These are phyloP conservation scores for Pholiota adiposa DNA, from an alignment of 1,284 basidiomycete genomes.

Conservation along the genomic window DNA sequence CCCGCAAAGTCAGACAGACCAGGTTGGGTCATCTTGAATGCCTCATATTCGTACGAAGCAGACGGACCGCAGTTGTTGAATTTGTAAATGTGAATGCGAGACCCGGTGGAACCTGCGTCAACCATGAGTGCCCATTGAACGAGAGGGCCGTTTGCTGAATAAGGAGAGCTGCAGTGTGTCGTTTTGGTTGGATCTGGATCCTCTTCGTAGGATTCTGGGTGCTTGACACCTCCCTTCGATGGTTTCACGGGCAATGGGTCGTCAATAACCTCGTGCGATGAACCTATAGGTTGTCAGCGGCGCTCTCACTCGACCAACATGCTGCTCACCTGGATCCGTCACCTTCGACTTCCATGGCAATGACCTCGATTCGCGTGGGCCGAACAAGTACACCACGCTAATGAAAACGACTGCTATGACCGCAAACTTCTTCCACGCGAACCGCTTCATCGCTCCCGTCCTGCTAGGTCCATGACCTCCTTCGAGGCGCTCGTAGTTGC, in stretches of 20 bases:
- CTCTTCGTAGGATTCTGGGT: conserved; percentile 56
- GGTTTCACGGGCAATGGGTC: conserved; percentile 10
- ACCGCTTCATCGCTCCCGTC: conserved; percentile 24
- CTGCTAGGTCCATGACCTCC: conserved; percentile 51
- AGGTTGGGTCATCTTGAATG: conserved; percentile 84
- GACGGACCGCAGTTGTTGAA: conserved; percentile 89
- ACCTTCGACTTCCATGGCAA: conserved; percentile 31
- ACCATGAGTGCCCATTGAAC: conserved; percentile 97
- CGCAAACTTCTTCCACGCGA: conserved; percentile 71
- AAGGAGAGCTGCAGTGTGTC: conserved; percentile 65
- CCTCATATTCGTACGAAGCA: conserved; percentile 90
- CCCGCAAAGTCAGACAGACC: conserved; percentile 78
- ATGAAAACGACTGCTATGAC: conserved; percentile 59
- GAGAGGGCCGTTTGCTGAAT: conserved; percentile 52
- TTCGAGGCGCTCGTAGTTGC: conserved; percentile 68
- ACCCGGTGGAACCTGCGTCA: conserved; percentile 97
- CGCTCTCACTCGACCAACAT: neutral
- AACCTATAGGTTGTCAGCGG: neutral
- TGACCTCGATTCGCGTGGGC: conserved; percentile 46
- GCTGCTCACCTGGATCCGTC: conserved; percentile 19
- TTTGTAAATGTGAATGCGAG: conserved; percentile 97
- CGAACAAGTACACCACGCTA: conserved; percentile 65
- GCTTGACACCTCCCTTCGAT: conserved; percentile 6
- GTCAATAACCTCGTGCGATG: conserved; percentile 11
- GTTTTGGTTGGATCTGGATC: conserved; percentile 64